Conservation (phyloP, 768 basidiomycete species). For the Tylopilus felleus region DNA sequence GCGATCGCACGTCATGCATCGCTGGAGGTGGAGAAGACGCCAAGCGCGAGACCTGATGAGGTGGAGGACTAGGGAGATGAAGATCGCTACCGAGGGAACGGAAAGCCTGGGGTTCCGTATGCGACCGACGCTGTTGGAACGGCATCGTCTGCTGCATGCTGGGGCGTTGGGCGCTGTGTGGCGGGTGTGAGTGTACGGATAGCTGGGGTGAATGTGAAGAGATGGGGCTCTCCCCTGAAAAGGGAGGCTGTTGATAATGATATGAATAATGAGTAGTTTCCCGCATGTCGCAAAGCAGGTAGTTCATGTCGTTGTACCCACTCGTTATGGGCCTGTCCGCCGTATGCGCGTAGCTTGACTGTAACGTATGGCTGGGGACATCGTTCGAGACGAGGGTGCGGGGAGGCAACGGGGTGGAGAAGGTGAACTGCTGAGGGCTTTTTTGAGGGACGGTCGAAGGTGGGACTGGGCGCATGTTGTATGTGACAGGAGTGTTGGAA, state of each 20-base stretch:
- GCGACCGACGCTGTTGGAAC: constrained; percentile 55
- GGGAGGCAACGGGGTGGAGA: constrained; percentile 40
- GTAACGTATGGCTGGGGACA: constrained; percentile 37
- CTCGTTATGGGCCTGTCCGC: constrained; percentile 48
- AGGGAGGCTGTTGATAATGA: constrained; percentile 50
- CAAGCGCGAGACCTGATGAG: constrained; percentile 39
- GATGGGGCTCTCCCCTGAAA: constrained; percentile 41
- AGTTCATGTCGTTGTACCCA: constrained; percentile 46
- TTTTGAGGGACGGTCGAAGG: constrained; percentile 45
- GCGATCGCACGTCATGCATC: constrained; percentile 35
- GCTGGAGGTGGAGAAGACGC: constrained; percentile 42
- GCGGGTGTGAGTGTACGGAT: constrained; percentile 34
- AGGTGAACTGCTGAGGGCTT: constrained; percentile 45
- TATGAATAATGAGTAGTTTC: constrained; percentile 50
- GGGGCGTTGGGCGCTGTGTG: constrained; percentile 34
- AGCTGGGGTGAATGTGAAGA: constrained; percentile 43
- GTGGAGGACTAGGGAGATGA: constrained; percentile 46
- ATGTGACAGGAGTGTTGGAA: constrained; percentile 41
- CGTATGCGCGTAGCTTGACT: constrained; percentile 44
- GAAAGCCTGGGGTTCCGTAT: constrained; percentile 56
- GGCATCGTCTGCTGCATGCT: constrained; percentile 43
- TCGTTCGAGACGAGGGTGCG: constrained; percentile 41
- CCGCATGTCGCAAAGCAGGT: constrained; percentile 44
- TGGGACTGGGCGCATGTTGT: constrained; percentile 43
- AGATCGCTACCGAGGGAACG: constrained; percentile 46